Evolutionary conservation across 768 basidiomycete genomes (phyloP).

Genomic region (Hygrophorus pudorinus): DNA sequence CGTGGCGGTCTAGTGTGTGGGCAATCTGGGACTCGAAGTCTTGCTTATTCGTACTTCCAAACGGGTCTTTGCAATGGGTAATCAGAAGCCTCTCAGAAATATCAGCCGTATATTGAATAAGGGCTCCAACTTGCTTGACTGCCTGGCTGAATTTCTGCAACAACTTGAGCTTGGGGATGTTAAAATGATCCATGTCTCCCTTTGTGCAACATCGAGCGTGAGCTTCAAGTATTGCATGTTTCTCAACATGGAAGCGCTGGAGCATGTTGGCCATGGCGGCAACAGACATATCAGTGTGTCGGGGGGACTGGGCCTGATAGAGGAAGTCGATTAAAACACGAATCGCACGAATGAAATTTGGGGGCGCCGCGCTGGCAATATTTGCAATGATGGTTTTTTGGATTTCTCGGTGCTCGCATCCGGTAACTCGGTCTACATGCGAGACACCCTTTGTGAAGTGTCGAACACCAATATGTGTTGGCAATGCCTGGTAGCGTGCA

Average conservation of each 20-base stretch:
- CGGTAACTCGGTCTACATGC: slow-evolving; percentile 31
- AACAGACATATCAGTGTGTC: slow-evolving; percentile 15
- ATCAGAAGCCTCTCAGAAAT: slow-evolving; percentile 22
- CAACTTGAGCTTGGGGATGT: slow-evolving; percentile 33
- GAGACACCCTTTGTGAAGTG: slow-evolving; percentile 31
- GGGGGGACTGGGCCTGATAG: slow-evolving; percentile 22
- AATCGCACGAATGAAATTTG: slow-evolving; percentile 21
- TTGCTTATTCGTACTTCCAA: slow-evolving; percentile 20
- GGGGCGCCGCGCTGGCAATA: slow-evolving; percentile 22
- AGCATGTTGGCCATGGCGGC: slow-evolving; percentile 13
- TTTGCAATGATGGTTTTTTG: slow-evolving; percentile 24
- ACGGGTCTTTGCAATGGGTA: slow-evolving; percentile 25
- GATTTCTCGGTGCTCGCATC: no score
- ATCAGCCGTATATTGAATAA: slow-evolving; percentile 27
- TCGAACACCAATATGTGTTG: slow-evolving; percentile 22
- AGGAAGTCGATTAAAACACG: slow-evolving; percentile 27
- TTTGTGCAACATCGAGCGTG: slow-evolving; percentile 18
- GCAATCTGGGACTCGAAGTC: no score
- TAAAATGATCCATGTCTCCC: slow-evolving; percentile 21
- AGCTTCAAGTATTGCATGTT: slow-evolving; percentile 15
- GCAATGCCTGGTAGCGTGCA: slow-evolving; percentile 25
- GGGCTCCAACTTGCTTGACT: slow-evolving; percentile 19
- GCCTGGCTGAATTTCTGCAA: slow-evolving; percentile 22
- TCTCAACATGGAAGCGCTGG: slow-evolving; percentile 23
- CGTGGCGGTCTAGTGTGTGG: slow-evolving; percentile 19